Evolutionary conservation across 192 early-diverging fungal species (phyloP), one percentile per base, ranked within the genome.

Genomic region (Haplosporangium gracile): DNA sequence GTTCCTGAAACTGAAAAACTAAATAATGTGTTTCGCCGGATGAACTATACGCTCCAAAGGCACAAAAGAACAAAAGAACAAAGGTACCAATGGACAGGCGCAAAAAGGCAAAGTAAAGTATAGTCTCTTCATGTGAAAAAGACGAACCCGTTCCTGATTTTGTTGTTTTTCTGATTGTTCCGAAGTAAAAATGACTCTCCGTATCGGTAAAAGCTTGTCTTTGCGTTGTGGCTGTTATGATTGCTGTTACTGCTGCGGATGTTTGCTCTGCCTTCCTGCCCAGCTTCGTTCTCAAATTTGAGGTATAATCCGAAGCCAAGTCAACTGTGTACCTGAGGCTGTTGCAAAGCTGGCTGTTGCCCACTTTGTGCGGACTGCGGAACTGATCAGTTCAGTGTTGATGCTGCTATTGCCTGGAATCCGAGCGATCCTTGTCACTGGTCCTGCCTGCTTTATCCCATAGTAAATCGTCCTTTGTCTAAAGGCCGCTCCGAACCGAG

Each of bases 241-340:
- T 29, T 32, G 29, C 3, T 15, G 29, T 34, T 29, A 29, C 60
- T 4, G 26, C 15, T 65, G 60, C n/a, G 9, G 26, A 9, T 60
- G 26, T 10, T 60, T 60, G 55, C 5, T 60, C 55, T 18, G 2
- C 9, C 8, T 8, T 60, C 55, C 55, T 26, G 22, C 18, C 16
- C 3, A 51, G 5, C 49, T 51, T 16, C 49, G 5, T 51, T 22
- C 49, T 51, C 18, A 2, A 22, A 20, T 51, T 20, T 51, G 16
- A 2, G 24, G 0, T 57, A 57, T 8, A 10, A 18, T 26, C n/a
- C 55, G n/a, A 26, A 11, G 29, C 24, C 60, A 65, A 65, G 10
- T 29, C 29, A 57, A 26, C 0, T 26, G 8, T 26, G 60, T 82
- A 82, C 81, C 75, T 49, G 81, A 82, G 39, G 29, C 70, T 13